Conservation (phyloP, 2,329 filamentous ascomycete genomes). For the Arachnopeziza araneosa region DNA sequence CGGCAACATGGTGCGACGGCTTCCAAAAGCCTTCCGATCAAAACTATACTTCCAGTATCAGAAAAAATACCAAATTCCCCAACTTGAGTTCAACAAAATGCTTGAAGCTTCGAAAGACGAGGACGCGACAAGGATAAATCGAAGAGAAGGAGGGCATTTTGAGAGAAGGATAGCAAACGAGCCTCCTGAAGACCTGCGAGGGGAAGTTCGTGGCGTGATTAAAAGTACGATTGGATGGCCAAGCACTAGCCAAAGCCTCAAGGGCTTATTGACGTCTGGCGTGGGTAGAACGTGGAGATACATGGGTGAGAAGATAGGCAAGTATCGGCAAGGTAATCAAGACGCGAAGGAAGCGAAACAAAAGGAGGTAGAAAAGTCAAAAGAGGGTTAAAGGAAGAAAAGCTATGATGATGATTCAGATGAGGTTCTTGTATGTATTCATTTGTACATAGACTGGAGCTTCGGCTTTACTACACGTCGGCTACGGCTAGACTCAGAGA, state of each 20-base stretch:
- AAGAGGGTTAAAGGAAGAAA: background rate
- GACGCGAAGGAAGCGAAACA: constrained; percentile 7
- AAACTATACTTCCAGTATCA: constrained; percentile 95
- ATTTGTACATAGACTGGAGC: background rate
- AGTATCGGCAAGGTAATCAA: constrained; percentile 41
- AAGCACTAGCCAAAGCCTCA: constrained; percentile 79
- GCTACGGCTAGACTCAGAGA: background rate
- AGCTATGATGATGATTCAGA: background rate
- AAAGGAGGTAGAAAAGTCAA: background rate
- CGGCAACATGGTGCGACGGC: constrained; percentile 91
- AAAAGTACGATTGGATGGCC: constrained; percentile 89
- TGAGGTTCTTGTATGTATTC: background rate
- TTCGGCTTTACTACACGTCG: background rate
- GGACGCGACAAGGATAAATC: constrained; percentile 61
- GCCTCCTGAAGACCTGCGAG: constrained; percentile 58
- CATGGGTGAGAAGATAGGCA: constrained; percentile 71
- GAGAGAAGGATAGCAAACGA: constrained; percentile 77
- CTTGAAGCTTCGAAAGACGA: constrained; percentile 71
- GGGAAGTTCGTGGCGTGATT: constrained; percentile 70
- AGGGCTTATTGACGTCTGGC: constrained; percentile 77
- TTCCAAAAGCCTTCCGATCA: constrained; percentile 80
- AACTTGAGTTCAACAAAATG: constrained; percentile 78
- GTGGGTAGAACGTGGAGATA: constrained; percentile 66
- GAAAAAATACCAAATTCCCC: constrained; percentile 80
- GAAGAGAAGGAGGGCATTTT: constrained; percentile 75